phyloP scores from a whole-genome alignment of 108 stramenopile species.

The Skeletonema marinoi region DNA sequence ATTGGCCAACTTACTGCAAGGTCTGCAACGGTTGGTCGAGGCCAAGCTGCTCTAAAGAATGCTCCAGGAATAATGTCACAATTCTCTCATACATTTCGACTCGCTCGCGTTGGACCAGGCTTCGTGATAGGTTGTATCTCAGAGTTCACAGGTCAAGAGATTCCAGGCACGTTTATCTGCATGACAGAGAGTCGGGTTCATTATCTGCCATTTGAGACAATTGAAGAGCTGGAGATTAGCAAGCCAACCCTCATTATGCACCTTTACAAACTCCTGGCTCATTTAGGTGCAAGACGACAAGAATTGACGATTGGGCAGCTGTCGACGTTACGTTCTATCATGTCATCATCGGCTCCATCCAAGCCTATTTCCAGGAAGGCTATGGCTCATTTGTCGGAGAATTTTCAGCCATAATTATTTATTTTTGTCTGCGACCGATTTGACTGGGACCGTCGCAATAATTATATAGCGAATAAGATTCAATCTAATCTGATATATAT shows the following conservation, averaged over 20 bases:
- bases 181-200: constrained; percentile 59
- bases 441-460: no score
- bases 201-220: constrained; percentile 57
- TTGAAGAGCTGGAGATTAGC: constrained; percentile 52
- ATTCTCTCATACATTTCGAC: constrained; percentile 57
- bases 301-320: constrained; percentile 72
- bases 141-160: constrained; percentile 42
- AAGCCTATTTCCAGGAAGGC: constrained; percentile 48
- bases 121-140: constrained; percentile 46
- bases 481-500: no score
- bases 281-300: constrained; percentile 62
- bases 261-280: constrained; percentile 71
- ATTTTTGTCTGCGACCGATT: no score
- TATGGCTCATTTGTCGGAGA: constrained; percentile 18
- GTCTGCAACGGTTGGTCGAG: constrained; percentile 42
- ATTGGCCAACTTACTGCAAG: constrained; percentile 56
- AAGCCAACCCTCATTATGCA: constrained; percentile 60
- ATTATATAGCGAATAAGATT: no score
- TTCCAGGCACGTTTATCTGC: constrained; percentile 37
- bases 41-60: constrained; percentile 19
- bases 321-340: constrained; percentile 62
- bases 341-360: constrained; percentile 65
- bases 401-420: background rate
- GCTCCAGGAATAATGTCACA: constrained; percentile 30
- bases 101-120: constrained; percentile 69